phyloP scores from a whole-genome alignment of 108 stramenopile species.

The Parietichytrium sp. region DNA sequence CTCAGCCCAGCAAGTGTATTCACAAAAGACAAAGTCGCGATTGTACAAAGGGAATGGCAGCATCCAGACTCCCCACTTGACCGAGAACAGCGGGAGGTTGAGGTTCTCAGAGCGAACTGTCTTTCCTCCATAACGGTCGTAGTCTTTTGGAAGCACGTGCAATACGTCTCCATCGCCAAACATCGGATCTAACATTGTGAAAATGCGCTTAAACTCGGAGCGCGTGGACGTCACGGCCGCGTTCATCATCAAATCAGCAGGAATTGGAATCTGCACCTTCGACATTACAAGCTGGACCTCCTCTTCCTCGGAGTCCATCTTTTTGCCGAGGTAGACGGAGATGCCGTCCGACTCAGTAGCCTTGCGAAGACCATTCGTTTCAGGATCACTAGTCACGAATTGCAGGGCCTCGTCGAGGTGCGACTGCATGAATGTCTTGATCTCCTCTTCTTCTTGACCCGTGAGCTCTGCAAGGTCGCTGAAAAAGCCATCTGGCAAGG shows the following conservation, averaged over 20 bases:
- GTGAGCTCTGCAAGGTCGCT: constrained; percentile 21
- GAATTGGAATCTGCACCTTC: constrained; percentile 22
- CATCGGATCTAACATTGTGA: constrained; percentile 37
- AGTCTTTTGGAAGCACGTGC: constrained; percentile 21
- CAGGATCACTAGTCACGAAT: background rate
- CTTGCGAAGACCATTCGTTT: constrained; percentile 21
- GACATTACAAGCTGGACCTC: constrained; percentile 26
- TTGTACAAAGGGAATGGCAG: constrained; percentile 34
- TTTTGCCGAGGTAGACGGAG: constrained; percentile 10
- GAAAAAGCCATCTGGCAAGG: constrained; percentile 23
- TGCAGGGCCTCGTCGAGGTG: constrained; percentile 27
- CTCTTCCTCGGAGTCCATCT: constrained; percentile 38
- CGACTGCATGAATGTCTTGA: constrained; percentile 20
- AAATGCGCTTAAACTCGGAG: constrained; percentile 37
- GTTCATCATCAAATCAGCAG: constrained; percentile 35
- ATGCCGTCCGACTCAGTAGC: constrained; percentile 28
- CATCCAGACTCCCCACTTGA: constrained; percentile 37
- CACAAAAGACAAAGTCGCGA: constrained; percentile 38
- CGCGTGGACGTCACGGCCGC: constrained; percentile 22
- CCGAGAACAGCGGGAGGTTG: constrained; percentile 28
- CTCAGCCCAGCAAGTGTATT: constrained; percentile 33
- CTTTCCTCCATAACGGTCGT: constrained; percentile 32
- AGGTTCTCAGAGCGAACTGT: constrained; percentile 36
- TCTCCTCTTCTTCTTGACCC: constrained; percentile 20
- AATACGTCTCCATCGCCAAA: constrained; percentile 34